Conservation (phyloP, 306 rosid species). For the Carpinus viminea region DNA sequence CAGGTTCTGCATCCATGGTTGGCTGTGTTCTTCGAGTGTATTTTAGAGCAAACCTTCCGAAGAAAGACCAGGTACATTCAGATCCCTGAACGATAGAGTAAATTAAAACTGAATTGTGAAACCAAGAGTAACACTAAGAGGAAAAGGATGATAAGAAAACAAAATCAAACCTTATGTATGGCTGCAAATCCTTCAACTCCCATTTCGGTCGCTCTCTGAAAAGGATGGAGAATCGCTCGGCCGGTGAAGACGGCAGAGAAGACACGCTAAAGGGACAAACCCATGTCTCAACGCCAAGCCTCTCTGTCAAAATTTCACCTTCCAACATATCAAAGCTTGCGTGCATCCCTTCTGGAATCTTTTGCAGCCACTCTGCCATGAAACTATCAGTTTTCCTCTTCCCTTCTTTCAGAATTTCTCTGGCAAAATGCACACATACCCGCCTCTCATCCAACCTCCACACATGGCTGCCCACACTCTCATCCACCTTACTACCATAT, state of each 20-base stretch:
- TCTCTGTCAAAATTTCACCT: constrained; percentile 88
- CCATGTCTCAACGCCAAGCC: constrained; percentile 81
- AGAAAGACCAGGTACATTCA: constrained; percentile 81
- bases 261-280: constrained; percentile 59
- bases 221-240: constrained; percentile 69
- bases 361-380: constrained; percentile 72
- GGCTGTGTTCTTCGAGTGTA: constrained; percentile 84
- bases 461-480: constrained; percentile 24
- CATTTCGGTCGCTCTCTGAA: constrained; percentile 77
- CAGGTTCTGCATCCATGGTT: constrained; percentile 55
- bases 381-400: constrained; percentile 72
- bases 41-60: constrained; percentile 88
- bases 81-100: constrained; percentile 51
- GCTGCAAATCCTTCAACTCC: constrained; percentile 86
- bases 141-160: constrained; percentile 2
- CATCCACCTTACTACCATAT: constrained; percentile 45
- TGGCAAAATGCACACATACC: constrained; percentile 82
- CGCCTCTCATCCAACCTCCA: constrained; percentile 77
- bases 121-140: neutral
- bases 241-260: constrained; percentile 70
- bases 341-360: constrained; percentile 72
- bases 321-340: constrained; percentile 58
- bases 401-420: constrained; percentile 64
- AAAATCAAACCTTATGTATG: constrained; percentile 63
- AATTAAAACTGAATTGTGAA: too few species aligned